Percentiles rank a stretch among this genome's conserved stretches.
Evolutionary conservation across 108 stramenopile genomes (phyloP).

Genomic region (Pseudonitzschia multistriata): DNA sequence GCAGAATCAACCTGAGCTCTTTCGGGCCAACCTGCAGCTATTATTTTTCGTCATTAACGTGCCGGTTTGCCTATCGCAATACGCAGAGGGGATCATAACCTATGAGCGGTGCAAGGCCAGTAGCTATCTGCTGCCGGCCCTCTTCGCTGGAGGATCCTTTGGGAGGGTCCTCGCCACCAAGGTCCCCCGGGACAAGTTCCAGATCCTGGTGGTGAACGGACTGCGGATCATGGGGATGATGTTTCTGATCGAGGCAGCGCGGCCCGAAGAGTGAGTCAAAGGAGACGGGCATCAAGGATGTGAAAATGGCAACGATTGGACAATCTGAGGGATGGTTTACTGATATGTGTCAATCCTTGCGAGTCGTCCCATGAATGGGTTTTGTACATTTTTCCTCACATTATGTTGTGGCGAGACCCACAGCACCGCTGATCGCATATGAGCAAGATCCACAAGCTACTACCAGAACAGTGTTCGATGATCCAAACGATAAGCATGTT

Average conservation of each 20-base stretch:
- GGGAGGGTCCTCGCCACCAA: background rate
- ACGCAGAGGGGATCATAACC: constrained; percentile 1
- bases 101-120: background rate
- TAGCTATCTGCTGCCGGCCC: background rate
- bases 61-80: background rate
- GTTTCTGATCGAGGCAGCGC: constrained; percentile 12
- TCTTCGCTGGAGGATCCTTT: background rate
- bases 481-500: too few species aligned
- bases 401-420: too few species aligned
- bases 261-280: background rate
- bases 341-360: background rate
- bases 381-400: too few species aligned
- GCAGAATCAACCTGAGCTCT: background rate
- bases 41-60: background rate
- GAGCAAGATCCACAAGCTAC: too few species aligned
- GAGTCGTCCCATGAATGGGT: too few species aligned
- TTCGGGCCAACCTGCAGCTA: constrained; percentile 3
- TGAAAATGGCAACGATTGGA: background rate
- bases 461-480: too few species aligned
- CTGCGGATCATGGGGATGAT: constrained; percentile 10
- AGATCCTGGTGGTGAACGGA: constrained; percentile 8
- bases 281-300: background rate
- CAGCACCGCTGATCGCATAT: too few species aligned
- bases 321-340: background rate
- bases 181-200: constrained; percentile 2